Base-by-base conservation (phyloP, 1,284 basidiomycete species). In the Laetiporus sulphureus region DNA sequence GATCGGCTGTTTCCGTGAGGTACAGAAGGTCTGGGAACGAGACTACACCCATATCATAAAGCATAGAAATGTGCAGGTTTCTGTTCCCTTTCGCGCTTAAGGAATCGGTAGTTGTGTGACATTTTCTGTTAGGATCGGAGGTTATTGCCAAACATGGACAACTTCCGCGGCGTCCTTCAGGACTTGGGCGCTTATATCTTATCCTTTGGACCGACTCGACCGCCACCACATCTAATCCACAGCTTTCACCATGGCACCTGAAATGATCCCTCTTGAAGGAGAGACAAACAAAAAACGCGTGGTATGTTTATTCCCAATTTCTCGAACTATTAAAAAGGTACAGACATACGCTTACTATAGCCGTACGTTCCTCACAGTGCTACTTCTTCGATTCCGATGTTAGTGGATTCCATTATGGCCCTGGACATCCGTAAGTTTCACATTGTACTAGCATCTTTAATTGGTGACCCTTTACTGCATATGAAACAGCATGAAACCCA, bases 351-450 rank as follows among this genome's bases (percentile, higher is more conserved):
- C 13, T 8, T 21, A 7, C 20, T 5, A 24, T 38, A n/a, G 12
- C 3, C 29, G n/a, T 15, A 32, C 10, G 27, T 25, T 22, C n/a
- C 12, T 10, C 12, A 8, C 21, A 95, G 91, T 95, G 91, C 61
- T 95, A 95, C 69, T 95, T 95, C 71, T 95, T 92, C 66, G 96
- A 99, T 67, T 96, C 93, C 15, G 96, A 99, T 64, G 92, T 96
- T 59, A 94, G 94, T 33, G 94, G 94, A 44, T 98, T 96, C 63
- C 94, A 98, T 63, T 98, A 98, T 82, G 94, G 94, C 2, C 93
- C 94, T 33, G 94, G 94, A 34, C 83, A 88, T 59, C 80, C 84
- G 83, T 88, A 62, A 55, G 78, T 63, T 32, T 16, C 16, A 5
- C 5, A 5, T 24, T 30, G 4, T 18, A 5, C 11, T 23, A n/a